Evolutionary conservation across 129 eudicot genomes (phyloP).

Genomic region (Centaurea solstitialis): DNA sequence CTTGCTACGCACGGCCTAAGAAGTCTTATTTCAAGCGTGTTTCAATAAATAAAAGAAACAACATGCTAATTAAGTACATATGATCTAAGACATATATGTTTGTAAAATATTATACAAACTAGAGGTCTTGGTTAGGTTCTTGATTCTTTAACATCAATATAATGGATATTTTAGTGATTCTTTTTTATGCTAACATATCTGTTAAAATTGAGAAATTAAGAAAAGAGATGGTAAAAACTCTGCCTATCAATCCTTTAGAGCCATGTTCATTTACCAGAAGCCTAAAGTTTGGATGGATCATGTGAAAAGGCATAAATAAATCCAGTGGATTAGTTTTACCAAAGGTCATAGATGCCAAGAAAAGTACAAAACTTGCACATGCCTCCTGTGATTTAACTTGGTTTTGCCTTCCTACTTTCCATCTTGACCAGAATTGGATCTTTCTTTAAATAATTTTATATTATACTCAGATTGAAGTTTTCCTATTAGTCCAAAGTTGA

Average conservation of each 20-base stretch:
- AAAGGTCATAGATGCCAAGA: background rate
- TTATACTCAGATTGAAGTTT: background rate
- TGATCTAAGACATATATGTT: too few relatives aligned
- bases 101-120: too few relatives aligned
- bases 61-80: too few relatives aligned
- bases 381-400: background rate
- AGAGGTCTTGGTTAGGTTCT: too few relatives aligned
- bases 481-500: conserved; percentile 2
- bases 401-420: background rate
- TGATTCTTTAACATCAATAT: too few relatives aligned
- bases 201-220: too few relatives aligned
- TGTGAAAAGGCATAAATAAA: background rate
- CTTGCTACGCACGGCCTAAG: too few relatives aligned
- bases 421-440: background rate
- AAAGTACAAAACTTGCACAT: background rate
- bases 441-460: background rate
- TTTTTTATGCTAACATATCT: too few relatives aligned
- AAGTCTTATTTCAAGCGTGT: too few relatives aligned
- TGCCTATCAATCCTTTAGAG: background rate
- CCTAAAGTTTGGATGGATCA: background rate
- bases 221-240: too few relatives aligned
- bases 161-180: too few relatives aligned
- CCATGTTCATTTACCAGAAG: background rate
- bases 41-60: too few relatives aligned
- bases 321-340: background rate